A percentile compares a stretch with the other conserved stretches of the same genome.
Conservation (phyloP, 208 protist species). For the Blechomonas ayalai region DNA sequence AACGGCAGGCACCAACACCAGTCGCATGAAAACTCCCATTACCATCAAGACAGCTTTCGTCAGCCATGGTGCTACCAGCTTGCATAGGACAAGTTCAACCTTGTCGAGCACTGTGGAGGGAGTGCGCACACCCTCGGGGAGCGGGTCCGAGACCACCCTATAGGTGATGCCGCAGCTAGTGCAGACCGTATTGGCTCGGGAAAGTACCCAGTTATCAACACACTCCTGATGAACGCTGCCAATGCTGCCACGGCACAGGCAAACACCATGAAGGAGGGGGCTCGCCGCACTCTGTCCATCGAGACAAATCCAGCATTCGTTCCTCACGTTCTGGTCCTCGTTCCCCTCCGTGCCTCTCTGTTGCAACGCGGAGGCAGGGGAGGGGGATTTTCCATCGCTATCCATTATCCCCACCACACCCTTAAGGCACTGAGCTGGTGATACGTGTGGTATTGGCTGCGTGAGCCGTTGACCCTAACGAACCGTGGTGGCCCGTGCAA, state of each 20-base stretch:
- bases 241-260: conserved; percentile 47
- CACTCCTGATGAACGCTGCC: conserved; percentile 60
- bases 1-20: conserved; percentile 11
- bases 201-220: conserved; percentile 63
- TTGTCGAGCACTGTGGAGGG: conserved; percentile 6
- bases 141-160: conserved; percentile 18
- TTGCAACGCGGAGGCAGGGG: too few species aligned
- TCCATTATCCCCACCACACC: too few species aligned
- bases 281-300: conserved; percentile 23
- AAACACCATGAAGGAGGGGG: conserved; percentile 40
- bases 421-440: too few species aligned
- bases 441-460: too few species aligned
- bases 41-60: conserved; percentile 1
- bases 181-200: conserved; percentile 30
- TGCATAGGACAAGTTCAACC: conserved; percentile 14
- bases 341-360: too few species aligned
- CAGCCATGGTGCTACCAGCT: conserved; percentile 18
- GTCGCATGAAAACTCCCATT: conserved; percentile 1
- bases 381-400: too few species aligned
- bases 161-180: conserved; percentile 46
- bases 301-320: conserved; percentile 73
- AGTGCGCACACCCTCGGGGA: conserved; percentile 1
- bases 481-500: too few species aligned
- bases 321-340: too few species aligned
- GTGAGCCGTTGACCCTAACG: too few species aligned